Percentiles rank a stretch among this genome's conserved stretches.
phyloP scores from a whole-genome alignment of 768 basidiomycete species.

The Auricularia sp. region DNA sequence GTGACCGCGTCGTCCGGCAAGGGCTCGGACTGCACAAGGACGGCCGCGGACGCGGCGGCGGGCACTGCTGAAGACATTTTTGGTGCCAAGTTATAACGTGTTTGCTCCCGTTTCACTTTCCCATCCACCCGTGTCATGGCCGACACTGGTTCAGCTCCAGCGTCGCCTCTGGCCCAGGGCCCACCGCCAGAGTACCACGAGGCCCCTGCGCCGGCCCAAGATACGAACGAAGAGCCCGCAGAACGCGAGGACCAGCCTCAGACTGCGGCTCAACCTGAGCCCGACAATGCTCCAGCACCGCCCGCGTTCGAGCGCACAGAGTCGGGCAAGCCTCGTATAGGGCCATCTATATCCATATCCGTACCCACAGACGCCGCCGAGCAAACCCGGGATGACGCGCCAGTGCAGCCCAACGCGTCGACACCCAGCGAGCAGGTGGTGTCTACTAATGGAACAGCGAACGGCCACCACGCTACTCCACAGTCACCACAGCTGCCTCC shows the following conservation, averaged over 20 bases:
- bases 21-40: conserved; percentile 66
- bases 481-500: background rate
- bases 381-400: background rate
- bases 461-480: background rate
- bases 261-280: background rate
- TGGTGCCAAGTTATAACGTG: background rate
- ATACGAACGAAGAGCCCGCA: no score
- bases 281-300: background rate
- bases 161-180: no score
- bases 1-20: conserved; percentile 52
- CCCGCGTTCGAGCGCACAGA: background rate
- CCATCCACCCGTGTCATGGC: background rate
- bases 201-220: no score
- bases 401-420: background rate
- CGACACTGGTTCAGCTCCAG: no score
- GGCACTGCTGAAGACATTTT: conserved; percentile 24
- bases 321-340: background rate
- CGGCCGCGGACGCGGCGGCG: conserved; percentile 54
- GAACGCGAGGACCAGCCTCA: background rate
- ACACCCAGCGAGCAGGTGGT: background rate
- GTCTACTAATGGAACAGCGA: background rate
- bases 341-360: background rate
- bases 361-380: background rate
- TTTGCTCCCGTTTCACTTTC: background rate
- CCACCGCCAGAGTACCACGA: no score